phyloP scores from a whole-genome alignment of 139 green algal genomes.

The Astrephomene gubernaculifera region DNA sequence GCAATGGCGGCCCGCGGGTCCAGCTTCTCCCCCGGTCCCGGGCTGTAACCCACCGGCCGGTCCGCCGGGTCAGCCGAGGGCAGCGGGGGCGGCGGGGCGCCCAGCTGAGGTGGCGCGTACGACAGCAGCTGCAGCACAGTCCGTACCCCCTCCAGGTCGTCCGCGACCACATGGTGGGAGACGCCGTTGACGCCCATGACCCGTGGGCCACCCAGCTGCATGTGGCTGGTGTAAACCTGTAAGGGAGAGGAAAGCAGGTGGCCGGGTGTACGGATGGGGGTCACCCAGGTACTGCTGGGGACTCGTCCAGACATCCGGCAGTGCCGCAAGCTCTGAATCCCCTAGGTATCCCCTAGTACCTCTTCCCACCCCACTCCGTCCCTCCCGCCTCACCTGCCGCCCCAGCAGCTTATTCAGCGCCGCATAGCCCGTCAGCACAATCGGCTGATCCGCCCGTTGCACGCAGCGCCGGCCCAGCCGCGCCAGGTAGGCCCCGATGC shows the following conservation, averaged over 20 bases:
- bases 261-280: background rate
- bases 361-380: background rate
- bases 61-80: conserved; percentile 75
- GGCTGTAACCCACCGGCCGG: conserved; percentile 75
- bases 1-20: conserved; percentile 85
- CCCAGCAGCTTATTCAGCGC: conserved; percentile 99
- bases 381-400: conserved; percentile 55
- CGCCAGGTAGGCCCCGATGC: conserved; percentile 98
- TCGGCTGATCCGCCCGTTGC: conserved; percentile 94
- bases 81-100: conserved; percentile 65
- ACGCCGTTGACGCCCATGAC: conserved; percentile 98
- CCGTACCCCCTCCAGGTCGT: conserved; percentile 89
- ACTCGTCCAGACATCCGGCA: too few relatives aligned
- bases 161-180: conserved; percentile 91
- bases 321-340: too few relatives aligned
- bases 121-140: conserved; percentile 68
- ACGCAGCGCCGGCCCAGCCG: conserved; percentile 91
- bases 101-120: conserved; percentile 77
- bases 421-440: conserved; percentile 98
- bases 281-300: background rate
- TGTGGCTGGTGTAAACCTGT: conserved; percentile 95
- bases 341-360: background rate
- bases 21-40: conserved; percentile 81
- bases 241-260: background rate
- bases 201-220: conserved; percentile 94